Conservation (phyloP, 805 yeast species). For the Teunomyces gatunensis region DNA sequence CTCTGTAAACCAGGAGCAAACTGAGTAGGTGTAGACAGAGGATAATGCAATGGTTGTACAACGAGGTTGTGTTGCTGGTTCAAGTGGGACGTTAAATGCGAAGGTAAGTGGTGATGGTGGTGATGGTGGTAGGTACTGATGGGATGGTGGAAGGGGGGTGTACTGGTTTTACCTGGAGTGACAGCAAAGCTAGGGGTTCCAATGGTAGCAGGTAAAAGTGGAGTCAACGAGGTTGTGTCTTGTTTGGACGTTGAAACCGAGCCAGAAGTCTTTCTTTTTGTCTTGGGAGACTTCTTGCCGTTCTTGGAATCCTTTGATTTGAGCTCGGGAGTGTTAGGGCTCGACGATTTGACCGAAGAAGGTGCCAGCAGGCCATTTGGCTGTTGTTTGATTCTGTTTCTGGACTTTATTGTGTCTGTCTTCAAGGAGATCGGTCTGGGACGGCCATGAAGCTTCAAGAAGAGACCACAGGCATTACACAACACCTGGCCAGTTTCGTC, state of each 20-base stretch:
- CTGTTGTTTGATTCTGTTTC: constrained; percentile 74
- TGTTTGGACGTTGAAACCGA: neutral
- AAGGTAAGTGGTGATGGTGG: constrained; percentile 12
- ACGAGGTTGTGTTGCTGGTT: constrained; percentile 21
- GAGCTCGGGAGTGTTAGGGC: constrained; percentile 56
- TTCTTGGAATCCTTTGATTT: constrained; percentile 46
- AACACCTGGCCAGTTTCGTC: constrained; percentile 85
- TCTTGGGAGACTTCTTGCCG: constrained; percentile 25
- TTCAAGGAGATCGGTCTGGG: constrained; percentile 89
- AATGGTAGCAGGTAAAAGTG: constrained; percentile 24
- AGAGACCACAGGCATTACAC: constrained; percentile 93
- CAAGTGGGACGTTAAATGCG: constrained; percentile 8
- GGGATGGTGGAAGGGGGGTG: constrained; percentile 9
- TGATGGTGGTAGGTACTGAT: constrained; percentile 11
- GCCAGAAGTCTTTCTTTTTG: constrained; percentile 10
- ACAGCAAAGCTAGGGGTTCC: constrained; percentile 4
- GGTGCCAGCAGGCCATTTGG: constrained; percentile 8
- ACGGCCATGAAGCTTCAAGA: constrained; percentile 85
- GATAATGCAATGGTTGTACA: constrained; percentile 61
- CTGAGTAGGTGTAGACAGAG: constrained; percentile 67
- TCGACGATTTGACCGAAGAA: constrained; percentile 19
- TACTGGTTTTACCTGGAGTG: constrained; percentile 2
- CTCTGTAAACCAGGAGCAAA: constrained; percentile 63
- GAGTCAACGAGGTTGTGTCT: constrained; percentile 17
- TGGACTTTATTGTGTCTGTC: constrained; percentile 87